phyloP scores from a whole-genome alignment of 2,329 filamentous ascomycete genomes.

The Cryoendolithus antarcticus region DNA sequence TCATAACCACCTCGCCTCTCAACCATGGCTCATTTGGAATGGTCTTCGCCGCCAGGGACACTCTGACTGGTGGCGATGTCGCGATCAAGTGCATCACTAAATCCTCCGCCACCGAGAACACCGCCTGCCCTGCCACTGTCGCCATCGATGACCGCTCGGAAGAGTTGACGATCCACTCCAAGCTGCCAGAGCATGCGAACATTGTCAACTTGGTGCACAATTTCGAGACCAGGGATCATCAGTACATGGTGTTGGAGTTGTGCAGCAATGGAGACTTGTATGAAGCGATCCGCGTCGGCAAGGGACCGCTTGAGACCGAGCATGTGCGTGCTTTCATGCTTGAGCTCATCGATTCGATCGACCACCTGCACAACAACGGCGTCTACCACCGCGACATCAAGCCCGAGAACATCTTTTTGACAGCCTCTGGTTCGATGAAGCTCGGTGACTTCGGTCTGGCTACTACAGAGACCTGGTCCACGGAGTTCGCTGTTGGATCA shows the following conservation, averaged over 20 bases:
- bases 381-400: slow-evolving; percentile 98
- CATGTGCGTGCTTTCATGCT: slow-evolving; percentile 97
- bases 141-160: slow-evolving; percentile 73
- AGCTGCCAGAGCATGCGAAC: slow-evolving; percentile 69
- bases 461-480: slow-evolving; percentile 79
- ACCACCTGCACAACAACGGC: slow-evolving; percentile 80
- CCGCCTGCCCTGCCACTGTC: slow-evolving; percentile 47
- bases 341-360: slow-evolving; percentile 77
- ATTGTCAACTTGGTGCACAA: slow-evolving; percentile 85
- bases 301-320: slow-evolving; percentile 84
- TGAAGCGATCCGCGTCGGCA: slow-evolving; percentile 83
- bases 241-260: slow-evolving; percentile 89
- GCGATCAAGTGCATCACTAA: slow-evolving; percentile 97
- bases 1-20: slow-evolving; percentile 80
- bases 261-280: slow-evolving; percentile 93
- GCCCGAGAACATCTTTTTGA: slow-evolving; percentile 96
- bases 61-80: slow-evolving; percentile 63
- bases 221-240: slow-evolving; percentile 83
- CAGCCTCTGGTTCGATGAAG: slow-evolving; percentile 78
- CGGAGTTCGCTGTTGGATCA: slow-evolving; percentile 87
- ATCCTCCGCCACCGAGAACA: slow-evolving; percentile 42
- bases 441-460: slow-evolving; percentile 93
- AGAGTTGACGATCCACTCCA: slow-evolving; percentile 67
- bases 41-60: slow-evolving; percentile 87
- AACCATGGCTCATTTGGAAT: slow-evolving; percentile 98